Percentiles rank a stretch among this genome's conserved stretches.
Evolutionary conservation across 345 rosid species (phyloP).

Genomic region (thale cress (Arabidopsis thaliana)): TAIR10.1 NC_003071.7:17773001-17773500

Average conservation of each 20-base stretch:
- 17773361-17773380: slow-evolving; percentile 5
- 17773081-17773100: neutral
- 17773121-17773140: slow-evolving; percentile 29
- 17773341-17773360: slow-evolving; percentile 1
- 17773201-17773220: slow-evolving; percentile 74
- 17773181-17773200: slow-evolving; percentile 71
- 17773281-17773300: slow-evolving; percentile 94
- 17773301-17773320: slow-evolving; percentile 27
- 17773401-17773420: slow-evolving; percentile 36
- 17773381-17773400: slow-evolving; percentile 27
- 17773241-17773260: slow-evolving; percentile 83
- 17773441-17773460: slow-evolving; percentile 24
- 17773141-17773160: slow-evolving; percentile 88
- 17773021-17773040: slow-evolving; percentile 9
- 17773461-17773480: neutral
- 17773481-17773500: slow-evolving; percentile 2
- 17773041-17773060: neutral
- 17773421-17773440: slow-evolving; percentile 24
- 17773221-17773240: slow-evolving; percentile 61
- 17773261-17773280: slow-evolving; percentile 93
- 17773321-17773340: slow-evolving; percentile 26
- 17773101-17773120: neutral
- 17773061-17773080: slow-evolving; percentile 13
- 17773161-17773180: slow-evolving; percentile 90
- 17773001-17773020: slow-evolving; percentile 18